phyloP scores from a whole-genome alignment of 2,329 filamentous ascomycete species.

The Stenocarpella maydis region DNA sequence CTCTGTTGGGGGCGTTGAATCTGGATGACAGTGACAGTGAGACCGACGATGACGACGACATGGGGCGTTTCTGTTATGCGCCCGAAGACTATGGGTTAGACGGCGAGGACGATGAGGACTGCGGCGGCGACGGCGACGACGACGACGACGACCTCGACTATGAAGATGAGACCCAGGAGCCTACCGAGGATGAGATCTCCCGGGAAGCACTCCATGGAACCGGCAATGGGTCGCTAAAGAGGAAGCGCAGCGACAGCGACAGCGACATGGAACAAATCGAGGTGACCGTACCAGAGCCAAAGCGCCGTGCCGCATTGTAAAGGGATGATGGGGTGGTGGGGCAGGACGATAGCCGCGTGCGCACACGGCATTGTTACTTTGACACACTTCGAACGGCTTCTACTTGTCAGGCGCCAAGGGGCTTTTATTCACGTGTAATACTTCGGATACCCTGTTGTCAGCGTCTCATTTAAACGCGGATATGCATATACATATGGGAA shows the following conservation, averaged over 20 bases:
- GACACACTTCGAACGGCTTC: not conserved
- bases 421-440: constrained; percentile 21
- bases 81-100: constrained; percentile 40
- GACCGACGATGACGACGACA: constrained; percentile 45
- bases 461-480: constrained; percentile 2
- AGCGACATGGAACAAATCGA: constrained; percentile 28
- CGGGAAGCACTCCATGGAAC: constrained; percentile 37
- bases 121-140: constrained; percentile 41
- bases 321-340: not conserved
- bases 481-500: constrained; percentile 14
- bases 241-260: constrained; percentile 34
- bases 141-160: constrained; percentile 42
- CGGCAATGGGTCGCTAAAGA: constrained; percentile 35
- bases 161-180: constrained; percentile 41
- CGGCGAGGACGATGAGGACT: constrained; percentile 39
- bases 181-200: constrained; percentile 39
- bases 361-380: not conserved
- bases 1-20: constrained; percentile 53
- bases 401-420: constrained; percentile 3
- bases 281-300: constrained; percentile 10
- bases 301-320: constrained; percentile 13
- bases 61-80: constrained; percentile 40
- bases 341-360: not conserved
- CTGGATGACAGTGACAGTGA: constrained; percentile 55
- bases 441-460: constrained; percentile 24